A percentile compares a stretch with the other conserved stretches of the same genome.
Conservation (phyloP, 2,329 filamentous ascomycete genomes). For the Thelonectria blattea region DNA sequence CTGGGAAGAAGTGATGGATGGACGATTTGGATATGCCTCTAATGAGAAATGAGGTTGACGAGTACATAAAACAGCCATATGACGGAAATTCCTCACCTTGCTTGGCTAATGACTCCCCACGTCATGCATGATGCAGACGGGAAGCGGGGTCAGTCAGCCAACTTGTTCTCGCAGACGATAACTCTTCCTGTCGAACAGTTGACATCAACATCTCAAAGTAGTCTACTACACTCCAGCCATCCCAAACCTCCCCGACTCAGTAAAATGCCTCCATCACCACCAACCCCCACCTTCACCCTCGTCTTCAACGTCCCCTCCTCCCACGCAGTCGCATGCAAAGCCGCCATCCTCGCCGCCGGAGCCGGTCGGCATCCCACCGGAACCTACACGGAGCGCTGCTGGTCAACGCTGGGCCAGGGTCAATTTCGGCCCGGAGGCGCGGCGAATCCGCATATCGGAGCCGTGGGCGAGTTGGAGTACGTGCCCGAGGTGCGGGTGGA, state of each 20-base stretch:
- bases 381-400: slow-evolving; percentile 64
- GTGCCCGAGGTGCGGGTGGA: slow-evolving; percentile 68
- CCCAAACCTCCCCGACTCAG: not conserved
- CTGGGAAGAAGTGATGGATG: too few relatives aligned
- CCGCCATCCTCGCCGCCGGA: slow-evolving; percentile 63
- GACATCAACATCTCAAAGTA: too few relatives aligned
- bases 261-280: not conserved
- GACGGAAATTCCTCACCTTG: too few relatives aligned
- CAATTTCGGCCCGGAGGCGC: slow-evolving; percentile 69
- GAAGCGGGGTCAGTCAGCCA: too few relatives aligned
- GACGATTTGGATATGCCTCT: too few relatives aligned
- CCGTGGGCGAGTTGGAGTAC: slow-evolving; percentile 61
- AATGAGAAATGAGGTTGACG: too few relatives aligned
- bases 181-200: too few relatives aligned
- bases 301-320: slow-evolving; percentile 57
- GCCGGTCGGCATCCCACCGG: slow-evolving; percentile 59
- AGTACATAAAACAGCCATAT: too few relatives aligned
- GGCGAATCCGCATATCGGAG: slow-evolving; percentile 69
- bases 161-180: too few relatives aligned
- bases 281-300: slow-evolving; percentile 42
- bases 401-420: slow-evolving; percentile 59
- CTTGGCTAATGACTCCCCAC: too few relatives aligned
- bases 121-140: too few relatives aligned
- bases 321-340: slow-evolving; percentile 56
- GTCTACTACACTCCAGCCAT: not conserved